Conservation (phyloP, 768 basidiomycete species). For the Naganishia vaughanmartiniae region DNA sequence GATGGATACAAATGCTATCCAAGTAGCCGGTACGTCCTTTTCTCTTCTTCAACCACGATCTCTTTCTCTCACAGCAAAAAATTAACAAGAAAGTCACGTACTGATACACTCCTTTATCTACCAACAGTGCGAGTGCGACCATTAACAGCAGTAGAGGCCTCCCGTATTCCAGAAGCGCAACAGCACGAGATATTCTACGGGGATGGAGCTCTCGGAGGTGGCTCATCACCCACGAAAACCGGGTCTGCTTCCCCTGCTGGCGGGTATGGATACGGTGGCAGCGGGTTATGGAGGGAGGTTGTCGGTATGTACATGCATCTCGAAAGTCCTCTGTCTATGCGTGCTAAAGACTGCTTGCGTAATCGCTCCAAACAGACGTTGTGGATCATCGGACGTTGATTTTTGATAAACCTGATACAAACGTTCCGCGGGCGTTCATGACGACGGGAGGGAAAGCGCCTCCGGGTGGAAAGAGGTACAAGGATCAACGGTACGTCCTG, state of each 20-base stretch:
- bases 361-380: constrained; percentile 58
- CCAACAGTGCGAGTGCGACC: constrained; percentile 81
- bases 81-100: not conserved
- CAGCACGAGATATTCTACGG: constrained; percentile 66
- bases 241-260: not conserved
- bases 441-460: constrained; percentile 74
- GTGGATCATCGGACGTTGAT: constrained; percentile 92
- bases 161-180: constrained; percentile 69
- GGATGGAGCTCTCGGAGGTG: constrained; percentile 73
- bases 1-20: constrained; percentile 47
- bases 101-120: constrained; percentile 5
- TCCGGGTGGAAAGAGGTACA: constrained; percentile 75
- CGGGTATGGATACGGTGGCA: constrained; percentile 13
- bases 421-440: constrained; percentile 74
- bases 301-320: constrained; percentile 40
- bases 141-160: constrained; percentile 77
- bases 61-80: not conserved
- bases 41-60: not conserved
- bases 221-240: constrained; percentile 34
- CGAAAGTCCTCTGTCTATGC: not conserved
- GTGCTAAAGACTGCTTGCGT: not conserved
- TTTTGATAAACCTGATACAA: constrained; percentile 92
- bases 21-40: constrained; percentile 44
- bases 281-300: constrained; percentile 45
- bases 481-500: constrained; percentile 67